phyloP scores from a whole-genome alignment of 306 rosid genomes.

The Citrullus amarus region DNA sequence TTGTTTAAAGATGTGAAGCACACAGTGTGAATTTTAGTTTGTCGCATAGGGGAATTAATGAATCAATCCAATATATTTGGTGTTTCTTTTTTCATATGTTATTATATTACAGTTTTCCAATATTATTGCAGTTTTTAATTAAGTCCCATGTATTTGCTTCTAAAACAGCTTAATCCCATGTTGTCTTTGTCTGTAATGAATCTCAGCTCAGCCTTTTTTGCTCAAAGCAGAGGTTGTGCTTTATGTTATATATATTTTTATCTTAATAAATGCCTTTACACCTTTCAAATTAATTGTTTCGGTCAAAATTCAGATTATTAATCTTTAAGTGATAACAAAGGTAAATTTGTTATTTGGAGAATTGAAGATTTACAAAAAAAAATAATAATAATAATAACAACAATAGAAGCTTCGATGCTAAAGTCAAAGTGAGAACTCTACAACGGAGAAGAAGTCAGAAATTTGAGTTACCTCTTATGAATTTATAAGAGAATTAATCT shows the following conservation, averaged over 20 bases:
- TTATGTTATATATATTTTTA: neutral
- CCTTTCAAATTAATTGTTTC: too few species aligned
- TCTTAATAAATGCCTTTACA: neutral
- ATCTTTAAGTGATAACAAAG: too few species aligned
- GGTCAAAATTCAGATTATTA: too few species aligned
- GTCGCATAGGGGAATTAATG: neutral
- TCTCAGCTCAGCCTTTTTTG: slow-evolving; percentile 2
- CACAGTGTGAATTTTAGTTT: neutral
- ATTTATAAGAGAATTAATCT: too few species aligned
- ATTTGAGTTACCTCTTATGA: too few species aligned
- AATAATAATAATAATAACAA: too few species aligned
- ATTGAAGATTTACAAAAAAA: too few species aligned
- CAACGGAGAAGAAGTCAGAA: too few species aligned
- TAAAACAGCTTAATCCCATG: neutral
- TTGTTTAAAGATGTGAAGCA: neutral
- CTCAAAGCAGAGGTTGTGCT: slow-evolving; percentile 1
- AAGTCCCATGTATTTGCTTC: neutral
- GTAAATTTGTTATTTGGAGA: too few species aligned
- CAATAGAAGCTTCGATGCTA: too few species aligned
- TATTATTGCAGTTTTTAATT: neutral
- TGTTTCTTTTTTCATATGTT: neutral
- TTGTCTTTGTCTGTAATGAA: neutral
- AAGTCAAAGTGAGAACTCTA: too few species aligned
- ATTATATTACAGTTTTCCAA: neutral
- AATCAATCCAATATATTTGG: neutral